Base-by-base conservation (phyloP, 768 basidiomycete genomes). In the Serendipita sp. region DNA sequence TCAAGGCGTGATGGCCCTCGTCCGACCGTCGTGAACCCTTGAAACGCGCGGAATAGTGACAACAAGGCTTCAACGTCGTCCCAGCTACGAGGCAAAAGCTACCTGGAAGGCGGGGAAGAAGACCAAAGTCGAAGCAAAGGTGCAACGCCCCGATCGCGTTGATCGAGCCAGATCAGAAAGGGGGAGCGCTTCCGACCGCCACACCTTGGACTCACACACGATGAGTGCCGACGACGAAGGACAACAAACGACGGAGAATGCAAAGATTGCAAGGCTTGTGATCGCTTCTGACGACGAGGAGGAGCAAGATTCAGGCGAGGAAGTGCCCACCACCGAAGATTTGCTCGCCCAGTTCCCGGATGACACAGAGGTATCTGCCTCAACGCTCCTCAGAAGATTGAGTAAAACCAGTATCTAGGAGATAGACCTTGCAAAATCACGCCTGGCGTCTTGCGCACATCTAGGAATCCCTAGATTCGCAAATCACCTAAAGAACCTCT, bases 391-490 rank as follows among this genome's bases (percentile, higher is more conserved):
- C 45, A 42, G 41, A 28, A 16, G 26, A 41, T 28, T 20, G 20
- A 33, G 62, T 70, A 64, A 67, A n/a, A 61, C 31, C 62, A 45
- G 61, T 62, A 53, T 53, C 42, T 67, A 95, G 93, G 91, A 95
- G 67, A 77, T 96, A 38, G 90, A 94, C 65, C 81, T 96, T 34
- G 77, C 90, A 4, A 90, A 95, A 71, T 78, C 84, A 2, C 83
- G 88, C 30, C 79, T 96, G 56, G 79, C 78, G 60, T 83, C 86
- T 16, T 63, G 69, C 24, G 62, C 67, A 0, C 77, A 91, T 1
- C 75, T 75, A 13, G 78, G 77, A 17, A 76, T 95, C n/a, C 75
- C 80, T 2, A 80, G 93, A 14, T 96, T 95, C 70, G 82, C 81
- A 3, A 71, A 66, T 1, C 75, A 83, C 67, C 75, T 96, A 63